Percentiles rank a stretch among this genome's conserved stretches.
Conservation (phyloP, 768 basidiomycete species). For the Boletus pseudo-olivaceus region DNA sequence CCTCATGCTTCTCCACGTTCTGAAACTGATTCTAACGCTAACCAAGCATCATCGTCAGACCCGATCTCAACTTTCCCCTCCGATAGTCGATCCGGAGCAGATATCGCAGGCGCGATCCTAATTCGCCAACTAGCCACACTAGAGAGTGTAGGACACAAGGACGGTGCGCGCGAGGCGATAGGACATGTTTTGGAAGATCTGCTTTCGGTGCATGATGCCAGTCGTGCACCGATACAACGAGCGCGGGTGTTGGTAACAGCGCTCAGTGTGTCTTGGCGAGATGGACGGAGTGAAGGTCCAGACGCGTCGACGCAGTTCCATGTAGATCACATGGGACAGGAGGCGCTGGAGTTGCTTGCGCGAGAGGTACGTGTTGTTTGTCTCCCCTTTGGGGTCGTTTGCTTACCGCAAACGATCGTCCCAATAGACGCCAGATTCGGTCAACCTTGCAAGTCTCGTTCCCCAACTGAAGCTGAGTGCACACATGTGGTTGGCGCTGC, state of each 20-base stretch:
- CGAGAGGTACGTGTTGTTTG: conserved; percentile 37
- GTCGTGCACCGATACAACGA: conserved; percentile 53
- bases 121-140: conserved; percentile 60
- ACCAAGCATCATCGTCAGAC: not conserved
- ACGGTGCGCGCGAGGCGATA: conserved; percentile 43
- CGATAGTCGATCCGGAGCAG: conserved; percentile 11
- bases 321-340: conserved; percentile 37
- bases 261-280: conserved; percentile 44
- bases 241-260: conserved; percentile 53
- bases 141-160: conserved; percentile 55
- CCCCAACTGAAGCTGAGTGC: conserved; percentile 51
- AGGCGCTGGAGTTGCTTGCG: conserved; percentile 41
- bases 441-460: conserved; percentile 29
- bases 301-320: conserved; percentile 19
- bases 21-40: not conserved
- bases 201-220: conserved; percentile 45
- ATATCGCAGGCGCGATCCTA: conserved; percentile 51
- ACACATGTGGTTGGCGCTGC: conserved; percentile 69
- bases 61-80: conserved; percentile 15
- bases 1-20: not conserved
- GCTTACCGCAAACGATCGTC: not conserved
- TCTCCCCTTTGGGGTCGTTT: not conserved
- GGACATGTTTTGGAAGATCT: conserved; percentile 45
- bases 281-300: conserved; percentile 20
- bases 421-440: conserved; percentile 30